These are phyloP conservation scores for Trifolium pratense DNA, from an alignment of 306 rosid species.

Conservation along the genomic window DNA sequence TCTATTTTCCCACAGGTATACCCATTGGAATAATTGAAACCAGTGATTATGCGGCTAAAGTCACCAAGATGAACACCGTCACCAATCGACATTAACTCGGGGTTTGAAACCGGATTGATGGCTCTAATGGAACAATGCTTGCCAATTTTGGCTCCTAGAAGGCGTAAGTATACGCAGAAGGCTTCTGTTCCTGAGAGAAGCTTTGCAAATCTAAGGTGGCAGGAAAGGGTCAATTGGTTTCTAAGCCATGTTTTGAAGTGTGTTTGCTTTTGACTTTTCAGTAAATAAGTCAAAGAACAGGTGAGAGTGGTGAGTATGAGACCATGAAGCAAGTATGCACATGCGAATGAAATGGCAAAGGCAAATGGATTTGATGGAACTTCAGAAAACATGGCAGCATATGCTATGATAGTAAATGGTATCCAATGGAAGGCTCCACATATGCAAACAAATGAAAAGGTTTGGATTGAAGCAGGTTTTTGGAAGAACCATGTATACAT, in stretches of 20 bases:
- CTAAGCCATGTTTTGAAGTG: constrained; percentile 70
- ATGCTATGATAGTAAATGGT: constrained; percentile 73
- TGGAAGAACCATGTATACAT: constrained; percentile 58
- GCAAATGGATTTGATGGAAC: constrained; percentile 55
- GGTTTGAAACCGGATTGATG: constrained; percentile 84
- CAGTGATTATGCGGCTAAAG: constrained; percentile 72
- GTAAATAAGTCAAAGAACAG: constrained; percentile 50
- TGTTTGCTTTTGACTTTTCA: constrained; percentile 50
- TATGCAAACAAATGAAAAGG: constrained; percentile 70
- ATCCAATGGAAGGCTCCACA: constrained; percentile 92
- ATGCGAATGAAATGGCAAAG: constrained; percentile 59
- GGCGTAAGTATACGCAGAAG: constrained; percentile 80
- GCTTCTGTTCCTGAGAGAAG: constrained; percentile 93
- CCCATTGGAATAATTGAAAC: constrained; percentile 72
- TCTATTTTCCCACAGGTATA: constrained; percentile 64
- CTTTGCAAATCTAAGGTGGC: constrained; percentile 82
- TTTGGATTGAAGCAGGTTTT: constrained; percentile 57
- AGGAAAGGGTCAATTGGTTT: constrained; percentile 60
- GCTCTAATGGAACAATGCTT: constrained; percentile 92
- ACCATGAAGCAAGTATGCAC: constrained; percentile 77
- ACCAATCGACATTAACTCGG: constrained; percentile 66
- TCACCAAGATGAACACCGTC: constrained; percentile 90
- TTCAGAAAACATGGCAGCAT: constrained; percentile 68
- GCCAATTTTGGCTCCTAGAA: constrained; percentile 82
- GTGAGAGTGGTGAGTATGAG: constrained; percentile 69